Conservation (phyloP, 345 rosid genomes). For the Brassica incana region DNA sequence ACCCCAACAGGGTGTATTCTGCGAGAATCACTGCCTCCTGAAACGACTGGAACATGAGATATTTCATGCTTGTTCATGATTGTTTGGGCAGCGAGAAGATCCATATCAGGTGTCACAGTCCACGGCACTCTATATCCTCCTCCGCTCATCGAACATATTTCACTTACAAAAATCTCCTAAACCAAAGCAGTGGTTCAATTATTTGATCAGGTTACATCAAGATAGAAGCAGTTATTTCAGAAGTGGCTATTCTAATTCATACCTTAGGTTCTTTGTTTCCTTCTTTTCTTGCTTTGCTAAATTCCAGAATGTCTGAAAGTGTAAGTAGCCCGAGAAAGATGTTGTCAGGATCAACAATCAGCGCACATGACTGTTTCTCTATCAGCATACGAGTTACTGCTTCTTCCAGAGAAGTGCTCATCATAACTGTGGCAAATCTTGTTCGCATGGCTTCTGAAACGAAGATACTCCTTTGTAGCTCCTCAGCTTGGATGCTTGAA, state of each 20-base stretch:
- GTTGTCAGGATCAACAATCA: constrained; percentile 69
- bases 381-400: constrained; percentile 76
- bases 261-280: constrained; percentile 56
- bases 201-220: not conserved
- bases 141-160: constrained; percentile 54
- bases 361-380: constrained; percentile 87
- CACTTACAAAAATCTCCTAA: constrained; percentile 65
- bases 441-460: constrained; percentile 94
- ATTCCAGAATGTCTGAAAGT: constrained; percentile 63
- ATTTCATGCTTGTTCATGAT: constrained; percentile 58
- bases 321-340: constrained; percentile 65
- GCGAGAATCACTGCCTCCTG: constrained; percentile 46
- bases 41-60: constrained; percentile 70
- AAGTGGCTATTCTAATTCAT: not conserved
- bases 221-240: constrained; percentile 6
- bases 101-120: constrained; percentile 76
- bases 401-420: constrained; percentile 69
- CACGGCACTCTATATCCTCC: constrained; percentile 59
- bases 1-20: constrained; percentile 68
- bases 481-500: constrained; percentile 42
- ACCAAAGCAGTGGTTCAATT: constrained; percentile 18
- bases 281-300: constrained; percentile 47
- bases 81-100: constrained; percentile 58
- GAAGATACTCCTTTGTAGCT: constrained; percentile 47
- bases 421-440: constrained; percentile 63